These are phyloP conservation scores for Citrullus amarus DNA, from an alignment of 306 rosid species.

Conservation along the genomic window DNA sequence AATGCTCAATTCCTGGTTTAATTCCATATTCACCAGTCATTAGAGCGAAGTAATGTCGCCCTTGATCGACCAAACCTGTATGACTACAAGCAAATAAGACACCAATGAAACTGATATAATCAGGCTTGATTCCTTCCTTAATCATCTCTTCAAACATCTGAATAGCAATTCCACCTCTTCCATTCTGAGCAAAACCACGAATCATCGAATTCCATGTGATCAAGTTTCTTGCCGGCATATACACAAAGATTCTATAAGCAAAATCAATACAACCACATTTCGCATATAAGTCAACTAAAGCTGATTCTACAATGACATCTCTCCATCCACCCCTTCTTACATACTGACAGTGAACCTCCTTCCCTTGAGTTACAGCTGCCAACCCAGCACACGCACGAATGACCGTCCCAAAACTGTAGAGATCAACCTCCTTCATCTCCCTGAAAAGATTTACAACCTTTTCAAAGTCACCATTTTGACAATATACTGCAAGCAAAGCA, in stretches of 20 bases:
- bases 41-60: constrained; percentile 36
- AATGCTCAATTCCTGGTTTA: constrained; percentile 64
- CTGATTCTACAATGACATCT: constrained; percentile 72
- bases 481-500: constrained; percentile 65
- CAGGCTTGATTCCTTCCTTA: constrained; percentile 49
- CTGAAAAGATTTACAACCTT: constrained; percentile 54
- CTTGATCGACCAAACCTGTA: constrained; percentile 73
- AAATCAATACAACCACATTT: constrained; percentile 71
- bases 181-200: constrained; percentile 77
- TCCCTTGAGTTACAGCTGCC: constrained; percentile 66
- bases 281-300: constrained; percentile 76
- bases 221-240: constrained; percentile 53
- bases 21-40: constrained; percentile 50
- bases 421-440: constrained; percentile 39
- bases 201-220: constrained; percentile 91
- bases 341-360: constrained; percentile 81
- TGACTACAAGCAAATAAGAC: constrained; percentile 91
- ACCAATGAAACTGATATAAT: constrained; percentile 57
- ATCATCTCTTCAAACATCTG: constrained; percentile 46
- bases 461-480: constrained; percentile 54
- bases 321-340: constrained; percentile 69
- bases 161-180: constrained; percentile 55
- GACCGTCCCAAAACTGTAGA: constrained; percentile 58
- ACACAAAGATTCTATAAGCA: constrained; percentile 32
- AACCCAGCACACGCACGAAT: constrained; percentile 68